Percentiles rank a stretch among this genome's conserved stretches.
phyloP scores from a whole-genome alignment of 2,329 filamentous ascomycete species.

The Shiraia sp. region DNA sequence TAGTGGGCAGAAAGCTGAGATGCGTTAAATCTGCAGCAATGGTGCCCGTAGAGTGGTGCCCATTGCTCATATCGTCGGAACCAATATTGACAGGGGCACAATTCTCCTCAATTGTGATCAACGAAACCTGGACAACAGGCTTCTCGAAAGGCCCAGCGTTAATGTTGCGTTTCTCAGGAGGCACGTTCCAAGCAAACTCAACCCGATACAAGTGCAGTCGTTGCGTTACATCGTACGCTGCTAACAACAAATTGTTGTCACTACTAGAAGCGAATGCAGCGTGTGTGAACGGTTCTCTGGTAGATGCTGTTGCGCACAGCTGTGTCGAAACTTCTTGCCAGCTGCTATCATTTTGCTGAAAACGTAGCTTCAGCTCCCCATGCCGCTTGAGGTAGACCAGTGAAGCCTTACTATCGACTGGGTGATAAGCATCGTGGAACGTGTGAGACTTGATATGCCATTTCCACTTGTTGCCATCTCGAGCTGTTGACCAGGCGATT shows the following conservation, averaged over 20 bases:
- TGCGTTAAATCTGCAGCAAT: conserved; percentile 62
- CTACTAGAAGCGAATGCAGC: conserved; percentile 64
- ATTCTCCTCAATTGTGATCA: conserved; percentile 34
- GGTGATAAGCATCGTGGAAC: conserved; percentile 73
- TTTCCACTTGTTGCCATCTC: conserved; percentile 59
- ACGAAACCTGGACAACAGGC: conserved; percentile 34
- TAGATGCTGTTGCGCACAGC: conserved; percentile 71
- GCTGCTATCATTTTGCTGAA: conserved; percentile 71
- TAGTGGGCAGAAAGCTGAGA: conserved; percentile 71
- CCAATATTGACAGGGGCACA: conserved; percentile 34
- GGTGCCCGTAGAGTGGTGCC: conserved; percentile 25
- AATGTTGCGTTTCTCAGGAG: conserved; percentile 60
- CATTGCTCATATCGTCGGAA: conserved; percentile 27
- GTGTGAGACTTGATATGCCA: conserved; percentile 70
- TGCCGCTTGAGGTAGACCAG: conserved; percentile 76
- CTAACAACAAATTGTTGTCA: conserved; percentile 63
- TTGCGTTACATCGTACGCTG: conserved; percentile 69
- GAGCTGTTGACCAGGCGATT: conserved; percentile 46
- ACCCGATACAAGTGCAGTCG: conserved; percentile 76
- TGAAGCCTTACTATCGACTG: conserved; percentile 70
- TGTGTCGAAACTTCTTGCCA: conserved; percentile 75
- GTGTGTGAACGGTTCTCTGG: conserved; percentile 52
- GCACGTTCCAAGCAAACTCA: conserved; percentile 71
- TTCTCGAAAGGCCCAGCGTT: conserved; percentile 47
- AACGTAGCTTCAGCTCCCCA: conserved; percentile 75